Conservation (phyloP, 1,284 basidiomycete species). For the Pascua guehoae region DNA sequence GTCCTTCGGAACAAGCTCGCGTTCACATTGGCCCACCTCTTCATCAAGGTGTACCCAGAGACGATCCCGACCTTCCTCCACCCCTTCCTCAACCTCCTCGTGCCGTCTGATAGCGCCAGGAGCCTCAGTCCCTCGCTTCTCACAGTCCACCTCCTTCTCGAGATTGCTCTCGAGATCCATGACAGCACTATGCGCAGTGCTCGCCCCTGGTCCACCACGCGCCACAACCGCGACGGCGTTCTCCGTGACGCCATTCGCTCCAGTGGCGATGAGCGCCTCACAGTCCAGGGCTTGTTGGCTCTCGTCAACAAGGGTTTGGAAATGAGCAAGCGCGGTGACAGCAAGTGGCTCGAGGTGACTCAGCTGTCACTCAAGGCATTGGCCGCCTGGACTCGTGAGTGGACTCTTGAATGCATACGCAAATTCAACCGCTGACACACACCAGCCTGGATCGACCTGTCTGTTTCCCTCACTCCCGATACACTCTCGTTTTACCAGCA, state of each 20-base stretch:
- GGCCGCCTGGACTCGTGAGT: slow-evolving; percentile 89
- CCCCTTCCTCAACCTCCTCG: slow-evolving; percentile 50
- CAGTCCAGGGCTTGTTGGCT: slow-evolving; percentile 82
- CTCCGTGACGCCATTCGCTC: slow-evolving; percentile 87
- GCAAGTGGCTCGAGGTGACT: slow-evolving; percentile 68
- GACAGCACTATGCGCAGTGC: slow-evolving; percentile 86
- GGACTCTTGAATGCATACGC: background rate
- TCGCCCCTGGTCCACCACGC: slow-evolving; percentile 58
- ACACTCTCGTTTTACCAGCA: slow-evolving; percentile 83
- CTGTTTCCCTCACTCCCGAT: slow-evolving; percentile 85
- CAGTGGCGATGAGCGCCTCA: slow-evolving; percentile 71
- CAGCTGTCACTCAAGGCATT: slow-evolving; percentile 88
- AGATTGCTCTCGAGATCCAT: slow-evolving; percentile 87
- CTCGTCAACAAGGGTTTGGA: slow-evolving; percentile 74
- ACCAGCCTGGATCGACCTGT: slow-evolving; percentile 96
- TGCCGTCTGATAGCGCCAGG: slow-evolving; percentile 45
- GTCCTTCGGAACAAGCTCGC: slow-evolving; percentile 85
- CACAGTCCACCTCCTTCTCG: slow-evolving; percentile 80
- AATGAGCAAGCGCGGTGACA: slow-evolving; percentile 53
- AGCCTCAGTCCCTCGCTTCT: slow-evolving; percentile 75
- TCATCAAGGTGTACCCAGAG: slow-evolving; percentile 65
- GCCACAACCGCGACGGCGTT: slow-evolving; percentile 73
- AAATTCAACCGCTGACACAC: slow-evolving; percentile 14
- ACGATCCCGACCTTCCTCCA: slow-evolving; percentile 47
- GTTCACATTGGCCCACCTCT: slow-evolving; percentile 92